Evolutionary conservation across 1,139 yeast genomes (phyloP).

Genomic region (Scheffersomyces titani): DNA sequence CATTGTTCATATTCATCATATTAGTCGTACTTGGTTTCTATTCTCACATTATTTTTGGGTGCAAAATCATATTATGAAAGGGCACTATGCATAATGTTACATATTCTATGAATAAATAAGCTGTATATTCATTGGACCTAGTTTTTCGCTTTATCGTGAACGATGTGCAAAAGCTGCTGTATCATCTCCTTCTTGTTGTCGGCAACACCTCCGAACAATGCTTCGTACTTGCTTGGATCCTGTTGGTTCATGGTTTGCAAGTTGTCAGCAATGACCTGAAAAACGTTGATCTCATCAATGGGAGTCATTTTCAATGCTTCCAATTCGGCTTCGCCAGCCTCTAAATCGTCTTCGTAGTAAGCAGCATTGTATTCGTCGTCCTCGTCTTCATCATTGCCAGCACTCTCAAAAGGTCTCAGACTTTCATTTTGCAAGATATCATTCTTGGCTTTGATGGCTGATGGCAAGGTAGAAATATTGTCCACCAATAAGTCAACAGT

Average conservation of each 20-base stretch:
- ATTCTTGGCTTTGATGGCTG: constrained; percentile 47
- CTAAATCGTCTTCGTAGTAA: constrained; percentile 41
- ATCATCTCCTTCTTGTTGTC: constrained; percentile 37
- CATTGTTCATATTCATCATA: too few species aligned
- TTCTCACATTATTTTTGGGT: background rate
- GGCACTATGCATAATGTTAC: background rate
- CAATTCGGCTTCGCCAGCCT: constrained; percentile 53
- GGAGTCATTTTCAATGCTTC: constrained; percentile 58
- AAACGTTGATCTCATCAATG: constrained; percentile 49
- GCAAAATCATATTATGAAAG: background rate
- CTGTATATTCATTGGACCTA: background rate
- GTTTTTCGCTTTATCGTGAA: background rate
- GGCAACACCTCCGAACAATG: constrained; percentile 40
- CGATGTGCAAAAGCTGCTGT: constrained; percentile 9
- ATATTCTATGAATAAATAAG: too few species aligned
- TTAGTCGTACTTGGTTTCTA: too few species aligned
- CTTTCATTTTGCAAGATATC: constrained; percentile 42
- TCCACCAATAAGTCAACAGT: constrained; percentile 42
- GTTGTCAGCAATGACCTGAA: constrained; percentile 41
- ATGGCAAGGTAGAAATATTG: constrained; percentile 47
- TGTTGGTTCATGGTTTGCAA: constrained; percentile 28
- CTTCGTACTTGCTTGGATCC: constrained; percentile 34
- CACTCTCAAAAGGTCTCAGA: constrained; percentile 23
- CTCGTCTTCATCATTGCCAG: constrained; percentile 22
- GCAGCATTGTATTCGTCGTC: constrained; percentile 29